phyloP scores from a whole-genome alignment of 129 eudicot genomes.

The Escallonia herrerae region DNA sequence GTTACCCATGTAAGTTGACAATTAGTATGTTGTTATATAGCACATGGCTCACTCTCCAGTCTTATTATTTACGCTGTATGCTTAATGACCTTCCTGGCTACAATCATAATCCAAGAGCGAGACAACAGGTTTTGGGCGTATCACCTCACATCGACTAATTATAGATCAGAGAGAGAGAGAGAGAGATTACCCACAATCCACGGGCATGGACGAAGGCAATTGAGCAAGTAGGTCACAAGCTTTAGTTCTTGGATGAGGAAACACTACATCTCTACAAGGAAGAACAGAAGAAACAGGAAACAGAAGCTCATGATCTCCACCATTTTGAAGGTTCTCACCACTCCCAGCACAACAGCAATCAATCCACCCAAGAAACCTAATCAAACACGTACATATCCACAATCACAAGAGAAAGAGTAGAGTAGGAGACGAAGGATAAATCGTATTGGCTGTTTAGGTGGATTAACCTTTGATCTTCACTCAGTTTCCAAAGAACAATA shows the following conservation, averaged over 20 bases:
- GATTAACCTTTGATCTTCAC: conserved; percentile 72
- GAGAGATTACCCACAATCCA: conserved; percentile 58
- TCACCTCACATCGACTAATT: no score
- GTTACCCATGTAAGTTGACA: neutral
- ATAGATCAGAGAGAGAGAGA: neutral
- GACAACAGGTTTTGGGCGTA: no score
- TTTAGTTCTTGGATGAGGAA: conserved; percentile 54
- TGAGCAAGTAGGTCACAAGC: conserved; percentile 68
- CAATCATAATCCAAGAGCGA: no score
- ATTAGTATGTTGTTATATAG: neutral
- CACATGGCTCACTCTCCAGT: no score
- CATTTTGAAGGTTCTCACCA: conserved; percentile 13
- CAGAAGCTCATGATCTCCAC: conserved; percentile 28
- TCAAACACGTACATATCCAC: neutral
- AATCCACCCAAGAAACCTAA: conserved; percentile 70
- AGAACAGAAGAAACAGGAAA: conserved; percentile 23
- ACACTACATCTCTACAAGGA: conserved; percentile 64
- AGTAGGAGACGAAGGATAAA: neutral
- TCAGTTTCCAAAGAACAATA: conserved; percentile 72
- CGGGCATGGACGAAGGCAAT: conserved; percentile 59
- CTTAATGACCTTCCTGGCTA: no score
- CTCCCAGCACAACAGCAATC: conserved; percentile 87
- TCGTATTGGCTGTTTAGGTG: neutral
- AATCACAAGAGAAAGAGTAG: neutral
- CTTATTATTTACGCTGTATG: no score